Base-by-base conservation (phyloP, 1,284 basidiomycete genomes). In the Trichosporon asahii region DNA sequence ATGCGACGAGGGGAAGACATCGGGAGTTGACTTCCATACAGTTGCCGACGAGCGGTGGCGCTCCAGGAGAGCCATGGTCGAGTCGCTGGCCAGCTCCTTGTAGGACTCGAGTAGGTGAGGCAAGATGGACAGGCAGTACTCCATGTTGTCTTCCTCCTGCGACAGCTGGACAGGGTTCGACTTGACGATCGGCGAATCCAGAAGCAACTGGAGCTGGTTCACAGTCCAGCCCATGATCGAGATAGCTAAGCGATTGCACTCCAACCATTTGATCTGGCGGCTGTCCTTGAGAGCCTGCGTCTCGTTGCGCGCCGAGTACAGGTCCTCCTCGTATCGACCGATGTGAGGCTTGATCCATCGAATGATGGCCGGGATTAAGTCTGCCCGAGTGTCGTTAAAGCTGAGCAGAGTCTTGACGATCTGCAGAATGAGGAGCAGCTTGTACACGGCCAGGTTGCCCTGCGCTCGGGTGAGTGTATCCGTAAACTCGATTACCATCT, bases 301-400 rank as follows among this genome's bases (percentile, higher is more conserved):
- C 60, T 72, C 75, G 35, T 69, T 70, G 8, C 76, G 68, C 0
- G 68, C 71, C 2, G 70, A 70, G 29, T 68, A 68, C 23, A 74
- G 70, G 25, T 74, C 73, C 60, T 73, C 77, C 73, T 97, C 94
- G 78, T 91, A 97, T 21, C 88, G 86, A n/a, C 95, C 95, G 74
- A 98, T 92, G 80, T 96, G 91, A 0, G 95, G 94, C 78, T 95
- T 96, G 75, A 98, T 90, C 94, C 95, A 98, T 25, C 91, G 88
- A 3, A 95, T 90, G 44, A 98, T 89, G 31, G 91, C 90, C 69
- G 97, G 95, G 6, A 97, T 90, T 23, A 99, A 86, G 15, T 92
- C 84, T 0, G 90, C 87, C 15, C 96, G 89, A 9, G 92, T 90
- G 69, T 91, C 88, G 3, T 90, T 85, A 73, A 91, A 89, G 76